Conservation (phyloP, 2,329 filamentous ascomycete species). For the Trichoderma endophyticum region DNA sequence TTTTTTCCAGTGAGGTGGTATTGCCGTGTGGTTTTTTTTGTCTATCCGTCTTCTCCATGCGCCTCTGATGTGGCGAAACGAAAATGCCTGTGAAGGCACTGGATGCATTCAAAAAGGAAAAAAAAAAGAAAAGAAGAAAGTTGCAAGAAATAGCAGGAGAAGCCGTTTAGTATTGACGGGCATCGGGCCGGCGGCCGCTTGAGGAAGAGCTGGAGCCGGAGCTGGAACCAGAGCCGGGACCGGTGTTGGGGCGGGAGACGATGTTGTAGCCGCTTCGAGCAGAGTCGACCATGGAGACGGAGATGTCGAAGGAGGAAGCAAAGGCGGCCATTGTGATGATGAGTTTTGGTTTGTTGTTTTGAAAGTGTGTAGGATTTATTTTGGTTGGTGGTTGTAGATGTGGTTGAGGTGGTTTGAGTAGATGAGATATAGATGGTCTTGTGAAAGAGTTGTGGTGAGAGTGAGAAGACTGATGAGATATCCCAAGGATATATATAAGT, state of each 20-base stretch:
- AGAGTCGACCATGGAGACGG: slow-evolving; percentile 35
- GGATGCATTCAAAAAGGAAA: not conserved
- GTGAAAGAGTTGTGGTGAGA: not conserved
- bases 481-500: not conserved
- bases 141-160: not conserved
- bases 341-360: not conserved
- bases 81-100: not conserved
- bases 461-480: not conserved
- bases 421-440: not conserved
- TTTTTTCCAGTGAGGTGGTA: not conserved
- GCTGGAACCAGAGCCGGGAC: slow-evolving; percentile 23
- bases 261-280: slow-evolving; percentile 46
- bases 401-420: not conserved
- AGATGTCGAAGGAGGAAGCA: slow-evolving; percentile 27
- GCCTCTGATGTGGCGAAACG: not conserved
- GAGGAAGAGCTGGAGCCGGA: slow-evolving; percentile 12
- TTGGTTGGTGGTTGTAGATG: not conserved
- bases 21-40: slow-evolving; percentile 1
- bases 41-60: slow-evolving; percentile 7
- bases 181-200: slow-evolving; percentile 42
- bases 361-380: not conserved
- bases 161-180: slow-evolving; percentile 39
- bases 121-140: not conserved
- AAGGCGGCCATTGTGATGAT: slow-evolving; percentile 31
- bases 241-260: slow-evolving; percentile 27